Percentiles rank a stretch among this genome's conserved stretches.
These are phyloP conservation scores for Pholiota conissans DNA, from an alignment of 768 basidiomycete genomes.

Conservation along the genomic window DNA sequence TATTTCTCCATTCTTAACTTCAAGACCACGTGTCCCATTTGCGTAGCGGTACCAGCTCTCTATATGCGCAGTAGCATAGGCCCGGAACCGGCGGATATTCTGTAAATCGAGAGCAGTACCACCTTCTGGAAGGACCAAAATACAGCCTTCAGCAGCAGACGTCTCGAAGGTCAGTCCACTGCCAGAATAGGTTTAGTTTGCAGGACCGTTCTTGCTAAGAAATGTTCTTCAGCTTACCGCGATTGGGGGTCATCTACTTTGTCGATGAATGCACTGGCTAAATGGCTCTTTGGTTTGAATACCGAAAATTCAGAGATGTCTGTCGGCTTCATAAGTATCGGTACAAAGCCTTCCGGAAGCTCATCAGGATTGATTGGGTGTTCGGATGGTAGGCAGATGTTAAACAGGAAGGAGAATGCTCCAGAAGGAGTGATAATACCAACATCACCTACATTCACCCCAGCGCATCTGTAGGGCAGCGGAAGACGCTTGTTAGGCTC, in stretches of 20 bases:
- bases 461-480: slow-evolving; percentile 19
- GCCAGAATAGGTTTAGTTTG: not conserved
- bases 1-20: slow-evolving; percentile 21
- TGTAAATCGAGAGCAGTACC: slow-evolving; percentile 11
- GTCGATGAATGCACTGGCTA: not conserved
- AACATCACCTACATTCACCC: slow-evolving; percentile 37
- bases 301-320: not conserved
- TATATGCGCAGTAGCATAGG: slow-evolving; percentile 8
- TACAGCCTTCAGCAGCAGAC: slow-evolving; percentile 10
- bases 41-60: slow-evolving; percentile 16
- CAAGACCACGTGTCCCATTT: slow-evolving; percentile 16
- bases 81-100: slow-evolving; percentile 5
- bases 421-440: slow-evolving; percentile 35
- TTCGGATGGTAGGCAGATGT: slow-evolving; percentile 24
- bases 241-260: not conserved
- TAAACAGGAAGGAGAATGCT: slow-evolving; percentile 22
- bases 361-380: slow-evolving; percentile 18
- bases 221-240: not conserved
- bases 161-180: slow-evolving; percentile 7
- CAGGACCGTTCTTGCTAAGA: not conserved
- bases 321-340: not conserved
- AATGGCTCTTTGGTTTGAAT: not conserved
- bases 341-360: slow-evolving; percentile 22
- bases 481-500: slow-evolving; percentile 25
- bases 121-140: slow-evolving; percentile 17